Base-by-base conservation (phyloP, 2,329 filamentous ascomycete species). In the Aureobasidium namibiae region DNA sequence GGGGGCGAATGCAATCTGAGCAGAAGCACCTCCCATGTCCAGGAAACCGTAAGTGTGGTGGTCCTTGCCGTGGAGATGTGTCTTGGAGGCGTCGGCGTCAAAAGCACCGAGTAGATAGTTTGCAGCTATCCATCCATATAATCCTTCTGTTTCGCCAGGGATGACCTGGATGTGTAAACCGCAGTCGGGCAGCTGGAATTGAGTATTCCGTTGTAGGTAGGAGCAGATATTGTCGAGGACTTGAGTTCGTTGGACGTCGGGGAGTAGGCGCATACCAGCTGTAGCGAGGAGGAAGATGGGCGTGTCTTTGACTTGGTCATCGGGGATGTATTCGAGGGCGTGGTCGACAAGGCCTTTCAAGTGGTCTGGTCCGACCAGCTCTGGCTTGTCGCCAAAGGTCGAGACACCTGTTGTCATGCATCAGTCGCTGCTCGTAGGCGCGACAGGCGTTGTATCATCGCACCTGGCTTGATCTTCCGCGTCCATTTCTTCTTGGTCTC, bases 11-110 rank as follows among this genome's bases (percentile, higher is more conserved):
- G 95, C 94, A 68, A 99, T 97, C 74, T 99, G 94, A 16, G 94
- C 92, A 0, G 92, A 97, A 26, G 94, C 94, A 54, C 94, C 94
- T 52, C 94, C 94, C 95, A 99, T 99, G 70, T 99, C 94, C 62
- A 99, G 77, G 68, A 99, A 99, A 0, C 94, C 94, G 72, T 97
- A 99, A 0, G 94, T 99, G 68, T 92, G 89, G 70, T 97, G 94
- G 26, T 82, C 84, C 64, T 95, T 91, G 56, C 90, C 91, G 71
- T 96, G 90, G 56, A 83, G 77, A 67, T 96, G 89, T 14, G 84
- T 75, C 53, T 86, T 76, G 0, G 90, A 86, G 18, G 82, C 78
- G 70, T 97, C 89, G 18, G 82, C 78, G 70, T 97, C 89, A 67
- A 99, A 97, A 4, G 91, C 90, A 29, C 91, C 92, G 1, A 99